Percentiles rank a stretch among this genome's conserved stretches.
Evolutionary conservation across 192 early-diverging fungal genomes (phyloP).

Genomic region (Diversispora epigaea): DNA sequence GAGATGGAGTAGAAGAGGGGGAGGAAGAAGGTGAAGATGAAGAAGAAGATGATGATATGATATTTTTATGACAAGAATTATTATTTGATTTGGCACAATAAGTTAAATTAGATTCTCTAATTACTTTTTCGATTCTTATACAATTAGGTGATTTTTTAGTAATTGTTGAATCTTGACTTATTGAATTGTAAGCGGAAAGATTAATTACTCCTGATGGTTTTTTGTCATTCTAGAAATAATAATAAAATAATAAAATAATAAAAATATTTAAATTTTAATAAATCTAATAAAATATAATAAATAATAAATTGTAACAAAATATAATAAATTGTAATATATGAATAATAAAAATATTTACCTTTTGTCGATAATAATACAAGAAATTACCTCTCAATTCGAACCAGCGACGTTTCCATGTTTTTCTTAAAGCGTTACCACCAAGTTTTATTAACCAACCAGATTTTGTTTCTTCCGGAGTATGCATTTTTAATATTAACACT

Average conservation of each 20-base stretch:
- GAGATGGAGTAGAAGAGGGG: too few relatives aligned
- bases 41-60: background rate
- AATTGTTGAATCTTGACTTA: constrained; percentile 10
- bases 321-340: background rate
- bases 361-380: constrained; percentile 31
- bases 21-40: too few relatives aligned
- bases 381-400: constrained; percentile 25
- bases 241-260: background rate
- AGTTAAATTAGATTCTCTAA: constrained; percentile 17
- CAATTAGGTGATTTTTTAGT: constrained; percentile 33
- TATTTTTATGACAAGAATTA: too few relatives aligned
- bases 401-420: constrained; percentile 32
- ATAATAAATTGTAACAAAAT: background rate
- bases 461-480: constrained; percentile 5
- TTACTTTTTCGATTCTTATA: constrained; percentile 28
- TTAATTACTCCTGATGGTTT: constrained; percentile 28
- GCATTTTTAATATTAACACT: too few relatives aligned
- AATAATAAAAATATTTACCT: constrained; percentile 8
- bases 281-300: background rate
- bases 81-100: background rate
- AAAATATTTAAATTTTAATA: background rate
- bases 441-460: constrained; percentile 32
- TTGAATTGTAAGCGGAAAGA: constrained; percentile 16
- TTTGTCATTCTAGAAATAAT: background rate
- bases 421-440: constrained; percentile 29